Conservation (phyloP, 2,329 filamentous ascomycete species). For the Cladophialophora chaetospira region DNA sequence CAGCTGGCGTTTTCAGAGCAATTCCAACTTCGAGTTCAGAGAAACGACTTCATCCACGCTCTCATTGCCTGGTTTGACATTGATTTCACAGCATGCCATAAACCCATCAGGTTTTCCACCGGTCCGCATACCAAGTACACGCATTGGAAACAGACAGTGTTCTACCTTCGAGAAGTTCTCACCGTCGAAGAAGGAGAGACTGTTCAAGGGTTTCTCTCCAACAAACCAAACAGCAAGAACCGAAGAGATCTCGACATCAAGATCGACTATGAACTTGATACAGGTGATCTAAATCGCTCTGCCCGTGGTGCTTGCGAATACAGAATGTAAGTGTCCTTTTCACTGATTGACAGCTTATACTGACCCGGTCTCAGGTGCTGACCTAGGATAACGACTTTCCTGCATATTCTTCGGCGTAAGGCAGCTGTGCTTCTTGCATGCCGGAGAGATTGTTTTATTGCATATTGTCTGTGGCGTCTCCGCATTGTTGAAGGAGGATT, state of each 20-base stretch:
- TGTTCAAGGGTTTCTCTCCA: conserved; percentile 71
- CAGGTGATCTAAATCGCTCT: conserved; percentile 69
- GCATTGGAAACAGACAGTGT: conserved; percentile 99
- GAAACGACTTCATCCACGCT: conserved; percentile 94
- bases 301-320: conserved; percentile 74
- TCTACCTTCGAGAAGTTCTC: conserved; percentile 91
- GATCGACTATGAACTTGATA: conserved; percentile 78
- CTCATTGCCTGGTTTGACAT: conserved; percentile 99
- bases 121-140: conserved; percentile 99
- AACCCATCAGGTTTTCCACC: conserved; percentile 94
- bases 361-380: conserved; percentile 21
- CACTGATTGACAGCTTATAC: neutral
- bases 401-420: conserved; percentile 1
- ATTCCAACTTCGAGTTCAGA: conserved; percentile 74
- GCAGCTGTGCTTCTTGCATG: conserved; percentile 32
- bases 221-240: conserved; percentile 92
- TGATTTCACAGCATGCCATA: conserved; percentile 97
- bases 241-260: conserved; percentile 90
- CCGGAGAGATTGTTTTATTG: conserved; percentile 21
- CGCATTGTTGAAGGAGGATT: neutral
- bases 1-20: conserved; percentile 82
- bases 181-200: conserved; percentile 87
- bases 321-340: conserved; percentile 56
- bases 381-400: conserved; percentile 3
- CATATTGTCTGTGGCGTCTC: neutral